Percentiles rank a stretch among this genome's conserved stretches.
These are phyloP conservation scores for Blastocystis sp. DNA, from an alignment of 352 stramenopile species.

Conservation along the genomic window DNA sequence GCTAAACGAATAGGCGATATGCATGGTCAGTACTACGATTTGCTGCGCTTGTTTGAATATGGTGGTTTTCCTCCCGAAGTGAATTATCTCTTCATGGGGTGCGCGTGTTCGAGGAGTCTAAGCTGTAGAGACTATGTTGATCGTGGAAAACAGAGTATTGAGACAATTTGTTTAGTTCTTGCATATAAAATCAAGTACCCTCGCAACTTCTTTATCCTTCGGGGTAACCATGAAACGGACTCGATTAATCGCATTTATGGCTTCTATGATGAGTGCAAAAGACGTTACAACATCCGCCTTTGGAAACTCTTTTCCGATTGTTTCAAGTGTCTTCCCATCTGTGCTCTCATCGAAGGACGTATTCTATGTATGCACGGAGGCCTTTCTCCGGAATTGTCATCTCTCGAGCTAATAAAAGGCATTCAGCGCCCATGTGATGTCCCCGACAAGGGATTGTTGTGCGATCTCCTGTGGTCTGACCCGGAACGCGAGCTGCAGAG, in stretches of 20 bases:
- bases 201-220: slow-evolving; percentile 91
- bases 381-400: slow-evolving; percentile 83
- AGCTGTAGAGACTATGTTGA: slow-evolving; percentile 75
- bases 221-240: slow-evolving; percentile 94
- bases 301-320: slow-evolving; percentile 75
- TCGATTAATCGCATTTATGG: slow-evolving; percentile 98
- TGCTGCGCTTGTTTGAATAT: slow-evolving; percentile 86
- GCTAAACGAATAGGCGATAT: slow-evolving; percentile 67
- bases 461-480: slow-evolving; percentile 93
- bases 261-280: slow-evolving; percentile 97
- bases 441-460: slow-evolving; percentile 85
- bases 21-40: slow-evolving; percentile 95
- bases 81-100: slow-evolving; percentile 93
- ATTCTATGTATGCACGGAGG: slow-evolving; percentile 98
- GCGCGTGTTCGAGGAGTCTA: slow-evolving; percentile 57
- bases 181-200: slow-evolving; percentile 95
- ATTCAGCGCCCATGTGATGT: slow-evolving; percentile 66
- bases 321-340: slow-evolving; percentile 84
- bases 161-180: slow-evolving; percentile 89
- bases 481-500: slow-evolving; percentile 91
- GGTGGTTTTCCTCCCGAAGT: slow-evolving; percentile 80
- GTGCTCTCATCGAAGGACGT: slow-evolving; percentile 94
- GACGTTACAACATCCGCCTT: slow-evolving; percentile 70
- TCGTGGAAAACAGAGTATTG: slow-evolving; percentile 83
- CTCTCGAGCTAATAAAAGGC: slow-evolving; percentile 67